Base-by-base conservation (phyloP, 345 rosid genomes). In the Citrus mangshanensis region DNA sequence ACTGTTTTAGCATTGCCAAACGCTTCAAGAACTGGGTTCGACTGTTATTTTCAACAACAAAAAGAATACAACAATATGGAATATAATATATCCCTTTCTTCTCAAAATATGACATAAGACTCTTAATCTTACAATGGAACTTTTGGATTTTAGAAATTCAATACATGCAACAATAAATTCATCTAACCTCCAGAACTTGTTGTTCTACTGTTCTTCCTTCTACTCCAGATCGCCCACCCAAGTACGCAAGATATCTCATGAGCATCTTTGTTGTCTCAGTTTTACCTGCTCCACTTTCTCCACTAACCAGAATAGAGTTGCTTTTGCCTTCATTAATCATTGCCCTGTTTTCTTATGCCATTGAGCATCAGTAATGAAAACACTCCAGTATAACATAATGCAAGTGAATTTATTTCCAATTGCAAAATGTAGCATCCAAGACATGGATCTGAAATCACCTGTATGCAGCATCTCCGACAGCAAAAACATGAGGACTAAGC, bases 281-380 rank as follows among this genome's bases (percentile, higher is more conserved):
- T 84, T 94, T 94, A 88, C 98, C 98, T 79, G 98, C 98, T 82
- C 98, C 98, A 85, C 98, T 94, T 88, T 94, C 98, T 82, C 98
- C 98, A 87, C 98, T 94, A 67, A 94, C 98, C 79, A 94, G 89
- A 86, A 94, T 94, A 24, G 98, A 90, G 83, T 93, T 93, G 90
- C 91, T 93, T 84, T 93, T 90, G 71, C 95, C 94, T 77, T 93
- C 96, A 78, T 94, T 88, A 75, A 93, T 89, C 98, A 94, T 94
- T 60, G 90, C 96, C 94, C 98, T 94, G 64, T 77, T 77, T 59
- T 78, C 55, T 76, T 65, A 76, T 61, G 66, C 80, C 82, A 46
- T 61, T 55, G 37, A 38, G 68, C 68, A 76, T 88, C 82, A 87
- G 83, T 65, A 73, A 86, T 74, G 73, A 74, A 65, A 60, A 30